Evolutionary conservation across 345 rosid genomes (phyloP), one percentile per base, ranked within the genome.

Genomic region (Ricinus communis): DNA sequence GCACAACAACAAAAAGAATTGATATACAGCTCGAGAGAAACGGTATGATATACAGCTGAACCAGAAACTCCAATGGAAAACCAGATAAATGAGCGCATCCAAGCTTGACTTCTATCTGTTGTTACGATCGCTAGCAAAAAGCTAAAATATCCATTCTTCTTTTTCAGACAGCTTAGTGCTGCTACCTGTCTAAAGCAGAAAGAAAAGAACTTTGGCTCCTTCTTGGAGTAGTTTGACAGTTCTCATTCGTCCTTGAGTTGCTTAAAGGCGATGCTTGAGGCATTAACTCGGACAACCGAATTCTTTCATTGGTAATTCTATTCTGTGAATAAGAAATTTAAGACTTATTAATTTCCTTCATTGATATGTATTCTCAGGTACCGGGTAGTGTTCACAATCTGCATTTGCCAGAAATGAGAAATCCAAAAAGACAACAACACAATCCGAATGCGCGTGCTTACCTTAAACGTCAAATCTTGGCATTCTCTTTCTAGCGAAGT

Each of bases 401-500:
- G 31, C 38, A 22, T 21, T 19, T 28, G 19, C 40, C 14, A 30
- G 22, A 4, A 28, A 31, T 2, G 3, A 14, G 38, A 9, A 47
- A 43, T 7, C 28, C 47, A 9, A 12, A 36, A 9, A 8, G 28
- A 5, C 13, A 19, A 16, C 45, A 67, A n/a, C n/a, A n/a, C n/a
- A n/a, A n/a, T n/a, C n/a, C n/a, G n/a, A 53, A 22, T 52, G 7
- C 6, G 7, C 6, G 21, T 54, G 2, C 45, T 64, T 76, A 89
- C 97, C 90, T 88, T 87, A 11, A 74, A 71, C 52, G 82, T 83
- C 76, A 89, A 74, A 70, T 87, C 83, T 57, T 86, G 80, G 78
- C 91, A 18, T 80, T 91, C 97, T 72, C 89, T 81, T 77, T 88
- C 97, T 71, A 85, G 79, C 30, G 81, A 88, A 74, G 62, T 66